These are phyloP conservation scores for Aspergillus ochraceoroseus DNA, from an alignment of 2,329 filamentous ascomycete species.

Conservation along the genomic window DNA sequence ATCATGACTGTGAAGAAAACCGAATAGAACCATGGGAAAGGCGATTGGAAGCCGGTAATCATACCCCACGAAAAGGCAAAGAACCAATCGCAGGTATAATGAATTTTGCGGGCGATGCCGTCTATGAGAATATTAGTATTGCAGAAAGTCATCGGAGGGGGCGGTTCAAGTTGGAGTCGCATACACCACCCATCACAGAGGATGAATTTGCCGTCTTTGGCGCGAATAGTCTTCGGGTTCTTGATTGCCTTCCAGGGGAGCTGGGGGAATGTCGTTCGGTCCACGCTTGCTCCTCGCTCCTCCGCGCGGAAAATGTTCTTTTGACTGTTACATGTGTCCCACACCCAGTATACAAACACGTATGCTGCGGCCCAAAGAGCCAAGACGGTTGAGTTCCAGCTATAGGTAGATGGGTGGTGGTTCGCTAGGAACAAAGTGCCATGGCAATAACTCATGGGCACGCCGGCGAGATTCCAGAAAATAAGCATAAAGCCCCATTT, in stretches of 20 bases:
- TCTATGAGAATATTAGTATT: conserved; percentile 37
- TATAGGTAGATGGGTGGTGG: conserved; percentile 70
- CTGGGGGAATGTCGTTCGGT: conserved; percentile 77
- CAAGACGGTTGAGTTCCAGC: conserved; percentile 65
- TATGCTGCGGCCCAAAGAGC: conserved; percentile 62
- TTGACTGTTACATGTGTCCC: conserved; percentile 86
- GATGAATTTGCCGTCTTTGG: conserved; percentile 66
- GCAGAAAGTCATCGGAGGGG: neutral
- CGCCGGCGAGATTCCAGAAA: conserved; percentile 93
- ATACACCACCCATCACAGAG: conserved; percentile 78
- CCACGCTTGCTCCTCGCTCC: conserved; percentile 63
- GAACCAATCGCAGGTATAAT: conserved; percentile 74
- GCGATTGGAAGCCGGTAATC: conserved; percentile 71
- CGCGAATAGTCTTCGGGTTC: conserved; percentile 71
- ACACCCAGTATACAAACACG: conserved; percentile 79
- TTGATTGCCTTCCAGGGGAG: conserved; percentile 76
- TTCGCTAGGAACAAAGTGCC: conserved; percentile 83
- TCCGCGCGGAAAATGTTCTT: conserved; percentile 83
- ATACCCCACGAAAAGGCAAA: conserved; percentile 73
- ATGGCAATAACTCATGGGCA: conserved; percentile 87
- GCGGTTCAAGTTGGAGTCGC: conserved; percentile 23
- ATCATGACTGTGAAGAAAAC: conserved; percentile 78
- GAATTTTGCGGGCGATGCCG: conserved; percentile 68
- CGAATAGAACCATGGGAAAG: conserved; percentile 85
- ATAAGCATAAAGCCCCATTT: conserved; percentile 97